Percentiles rank a stretch among this genome's conserved stretches.
These are phyloP conservation scores for Lagerstroemia speciosa DNA, from an alignment of 345 rosid genomes.

Conservation along the genomic window DNA sequence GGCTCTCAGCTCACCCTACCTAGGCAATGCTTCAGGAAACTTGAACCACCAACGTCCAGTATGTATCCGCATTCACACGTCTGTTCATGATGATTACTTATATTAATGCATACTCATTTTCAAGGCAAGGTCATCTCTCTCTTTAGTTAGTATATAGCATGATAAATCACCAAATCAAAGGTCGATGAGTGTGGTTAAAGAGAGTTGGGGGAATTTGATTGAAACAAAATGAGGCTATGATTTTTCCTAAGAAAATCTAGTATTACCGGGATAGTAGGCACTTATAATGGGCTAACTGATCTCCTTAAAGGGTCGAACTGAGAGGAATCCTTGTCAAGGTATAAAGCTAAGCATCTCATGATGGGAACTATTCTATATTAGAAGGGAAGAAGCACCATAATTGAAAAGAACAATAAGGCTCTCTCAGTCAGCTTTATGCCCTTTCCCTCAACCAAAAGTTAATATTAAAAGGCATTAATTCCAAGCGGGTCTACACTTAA, in stretches of 20 bases:
- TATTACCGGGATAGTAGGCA: background rate
- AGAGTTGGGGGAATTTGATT: no score
- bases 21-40: conserved; percentile 56
- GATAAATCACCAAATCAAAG: no score
- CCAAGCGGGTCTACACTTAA: conserved; percentile 6
- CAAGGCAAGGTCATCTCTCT: background rate
- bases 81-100: background rate
- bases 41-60: conserved; percentile 45
- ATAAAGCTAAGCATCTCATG: background rate
- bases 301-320: background rate
- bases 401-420: background rate
- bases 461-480: conserved; percentile 2
- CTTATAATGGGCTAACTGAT: background rate
- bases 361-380: background rate
- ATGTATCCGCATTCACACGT: background rate
- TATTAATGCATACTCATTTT: background rate
- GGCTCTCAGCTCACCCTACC: conserved; percentile 97
- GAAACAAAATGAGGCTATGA: no score
- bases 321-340: background rate
- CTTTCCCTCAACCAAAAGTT: conserved; percentile 10
- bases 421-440: conserved; percentile 11
- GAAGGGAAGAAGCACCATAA: conserved; percentile 1
- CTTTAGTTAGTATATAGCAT: background rate
- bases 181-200: no score
- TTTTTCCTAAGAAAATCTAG: background rate